phyloP scores from a whole-genome alignment of 2,329 filamentous ascomycete genomes.

The Talaromyces amestolkiae region DNA sequence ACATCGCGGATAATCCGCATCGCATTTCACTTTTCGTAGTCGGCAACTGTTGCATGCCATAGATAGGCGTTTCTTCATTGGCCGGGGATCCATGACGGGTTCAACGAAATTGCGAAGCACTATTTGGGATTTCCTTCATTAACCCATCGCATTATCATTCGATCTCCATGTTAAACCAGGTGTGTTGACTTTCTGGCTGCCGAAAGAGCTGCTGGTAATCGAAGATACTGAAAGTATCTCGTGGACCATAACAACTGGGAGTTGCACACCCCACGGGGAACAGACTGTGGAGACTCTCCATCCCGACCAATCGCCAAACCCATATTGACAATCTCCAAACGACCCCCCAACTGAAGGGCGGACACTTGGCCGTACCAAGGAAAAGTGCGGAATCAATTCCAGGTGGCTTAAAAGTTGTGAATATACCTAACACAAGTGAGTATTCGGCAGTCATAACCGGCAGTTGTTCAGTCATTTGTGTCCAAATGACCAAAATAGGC shows the following conservation, averaged over 20 bases:
- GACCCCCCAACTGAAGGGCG: background rate
- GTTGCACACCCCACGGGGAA: conserved; percentile 10
- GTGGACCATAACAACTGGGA: background rate
- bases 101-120: background rate
- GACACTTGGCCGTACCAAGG: conserved; percentile 6
- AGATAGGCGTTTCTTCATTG: conserved; percentile 22
- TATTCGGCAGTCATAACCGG: background rate
- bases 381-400: conserved; percentile 13
- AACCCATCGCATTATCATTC: background rate
- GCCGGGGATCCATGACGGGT: conserved; percentile 6
- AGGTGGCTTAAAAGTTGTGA: conserved; percentile 5
- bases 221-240: background rate
- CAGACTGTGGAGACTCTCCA: conserved; percentile 9
- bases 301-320: conserved; percentile 1
- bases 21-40: conserved; percentile 30
- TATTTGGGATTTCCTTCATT: background rate
- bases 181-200: background rate
- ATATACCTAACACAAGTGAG: background rate
- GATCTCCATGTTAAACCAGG: background rate
- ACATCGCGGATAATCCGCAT: conserved; percentile 30
- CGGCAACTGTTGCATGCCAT: conserved; percentile 30
- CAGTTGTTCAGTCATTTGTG: background rate
- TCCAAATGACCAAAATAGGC: background rate
- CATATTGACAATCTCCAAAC: conserved; percentile 2
- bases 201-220: background rate